phyloP scores from a whole-genome alignment of 2,329 filamentous ascomycete species.

The Fusarium scirpi region DNA sequence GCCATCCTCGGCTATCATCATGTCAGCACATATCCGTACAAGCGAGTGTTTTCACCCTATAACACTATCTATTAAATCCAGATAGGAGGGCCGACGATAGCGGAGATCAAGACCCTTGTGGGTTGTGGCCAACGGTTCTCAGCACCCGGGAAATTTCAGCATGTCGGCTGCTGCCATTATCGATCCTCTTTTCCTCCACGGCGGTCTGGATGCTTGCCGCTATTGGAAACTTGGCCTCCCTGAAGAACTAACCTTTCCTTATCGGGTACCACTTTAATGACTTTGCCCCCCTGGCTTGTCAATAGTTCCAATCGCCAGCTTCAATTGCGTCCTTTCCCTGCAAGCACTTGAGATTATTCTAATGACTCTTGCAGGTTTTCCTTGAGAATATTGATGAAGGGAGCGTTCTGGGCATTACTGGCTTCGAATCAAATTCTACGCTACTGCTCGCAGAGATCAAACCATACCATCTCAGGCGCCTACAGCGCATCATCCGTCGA shows the following conservation, averaged over 20 bases:
- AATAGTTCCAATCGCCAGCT: conserved; percentile 38
- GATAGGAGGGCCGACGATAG: conserved; percentile 3
- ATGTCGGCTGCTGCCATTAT: conserved; percentile 27
- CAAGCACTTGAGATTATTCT: conserved; percentile 25
- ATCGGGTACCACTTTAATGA: conserved; percentile 37
- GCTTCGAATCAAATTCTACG: conserved; percentile 15
- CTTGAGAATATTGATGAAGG: conserved; percentile 18
- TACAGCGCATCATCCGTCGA: conserved; percentile 12
- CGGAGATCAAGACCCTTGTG: conserved; percentile 18
- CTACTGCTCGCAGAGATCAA: neutral
- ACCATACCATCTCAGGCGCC: conserved; percentile 13
- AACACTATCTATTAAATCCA: neutral
- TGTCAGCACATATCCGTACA: neutral
- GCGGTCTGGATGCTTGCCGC: conserved; percentile 39
- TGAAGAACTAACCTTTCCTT: conserved; percentile 23
- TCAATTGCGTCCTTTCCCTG: conserved; percentile 20
- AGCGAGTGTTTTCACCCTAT: neutral
- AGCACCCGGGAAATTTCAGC: conserved; percentile 28
- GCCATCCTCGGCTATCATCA: neutral
- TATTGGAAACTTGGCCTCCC: conserved; percentile 31
- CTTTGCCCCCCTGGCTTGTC: conserved; percentile 26
- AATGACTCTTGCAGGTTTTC: conserved; percentile 27
- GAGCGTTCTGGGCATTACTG: conserved; percentile 15
- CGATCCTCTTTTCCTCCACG: conserved; percentile 13
- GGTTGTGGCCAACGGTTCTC: conserved; percentile 14